phyloP scores from a whole-genome alignment of 1,284 basidiomycete genomes.

The Pseudozyma sp. region DNA sequence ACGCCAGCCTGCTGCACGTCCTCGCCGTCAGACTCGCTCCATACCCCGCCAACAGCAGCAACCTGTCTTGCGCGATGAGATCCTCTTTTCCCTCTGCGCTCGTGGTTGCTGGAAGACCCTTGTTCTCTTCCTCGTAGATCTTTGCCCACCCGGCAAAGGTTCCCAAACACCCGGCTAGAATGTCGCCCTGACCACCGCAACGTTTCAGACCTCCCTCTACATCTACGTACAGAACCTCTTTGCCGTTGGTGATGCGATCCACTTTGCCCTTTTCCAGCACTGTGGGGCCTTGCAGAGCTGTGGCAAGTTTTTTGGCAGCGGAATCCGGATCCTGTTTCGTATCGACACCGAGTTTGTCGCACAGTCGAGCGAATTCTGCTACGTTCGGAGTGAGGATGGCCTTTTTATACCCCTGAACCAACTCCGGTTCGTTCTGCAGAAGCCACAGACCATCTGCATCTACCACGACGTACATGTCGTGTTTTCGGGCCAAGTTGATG shows the following conservation, averaged over 20 bases:
- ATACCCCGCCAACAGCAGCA: conserved; percentile 87
- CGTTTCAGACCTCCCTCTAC: conserved; percentile 85
- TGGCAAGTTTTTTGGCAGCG: conserved; percentile 73
- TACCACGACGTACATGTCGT: conserved; percentile 87
- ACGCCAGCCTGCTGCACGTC: conserved; percentile 81
- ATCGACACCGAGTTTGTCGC: conserved; percentile 76
- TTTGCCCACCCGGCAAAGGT: conserved; percentile 93
- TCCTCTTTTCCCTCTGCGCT: conserved; percentile 57
- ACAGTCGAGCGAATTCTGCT: conserved; percentile 88
- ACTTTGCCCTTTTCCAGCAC: conserved; percentile 87
- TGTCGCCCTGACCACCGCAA: conserved; percentile 95
- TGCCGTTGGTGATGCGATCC: conserved; percentile 63
- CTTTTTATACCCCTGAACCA: conserved; percentile 82
- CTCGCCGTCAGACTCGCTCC: conserved; percentile 89
- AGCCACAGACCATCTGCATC: conserved; percentile 91
- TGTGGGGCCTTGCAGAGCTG: conserved; percentile 83
- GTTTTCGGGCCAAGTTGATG: conserved; percentile 71
- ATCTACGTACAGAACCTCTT: conserved; percentile 77
- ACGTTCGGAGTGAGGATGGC: conserved; percentile 93
- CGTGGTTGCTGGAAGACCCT: conserved; percentile 4
- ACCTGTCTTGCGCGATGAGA: conserved; percentile 69
- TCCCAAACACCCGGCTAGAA: conserved; percentile 86
- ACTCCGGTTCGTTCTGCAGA: conserved; percentile 78
- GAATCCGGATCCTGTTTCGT: conserved; percentile 69
- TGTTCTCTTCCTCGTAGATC: conserved; percentile 76